Conservation (phyloP, 1,139 yeast genomes). For the Sugiyamaella grinbergsii region DNA sequence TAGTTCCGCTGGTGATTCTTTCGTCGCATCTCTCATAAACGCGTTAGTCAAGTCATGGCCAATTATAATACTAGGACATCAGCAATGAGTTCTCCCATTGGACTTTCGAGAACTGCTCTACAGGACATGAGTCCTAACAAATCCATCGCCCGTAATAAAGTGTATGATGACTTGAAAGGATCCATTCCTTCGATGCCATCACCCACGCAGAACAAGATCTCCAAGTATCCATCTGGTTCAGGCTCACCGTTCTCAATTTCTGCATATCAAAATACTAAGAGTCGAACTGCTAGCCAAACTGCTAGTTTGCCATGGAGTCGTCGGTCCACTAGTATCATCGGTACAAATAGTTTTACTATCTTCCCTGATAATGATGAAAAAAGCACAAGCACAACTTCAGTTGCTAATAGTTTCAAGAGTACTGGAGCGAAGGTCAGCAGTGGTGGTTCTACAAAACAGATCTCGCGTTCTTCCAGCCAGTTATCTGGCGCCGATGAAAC, state of each 20-base stretch:
- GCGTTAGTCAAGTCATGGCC: constrained; percentile 2
- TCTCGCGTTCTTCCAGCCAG: too few species aligned
- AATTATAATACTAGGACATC: neutral
- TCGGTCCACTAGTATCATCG: constrained; percentile 7
- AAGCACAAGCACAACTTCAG: neutral
- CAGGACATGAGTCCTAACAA: constrained; percentile 22
- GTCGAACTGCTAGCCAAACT: neutral
- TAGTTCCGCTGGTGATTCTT: too few species aligned
- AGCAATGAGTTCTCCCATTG: neutral
- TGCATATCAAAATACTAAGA: constrained; percentile 10
- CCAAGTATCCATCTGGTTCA: constrained; percentile 13
- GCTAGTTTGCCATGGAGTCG: constrained; percentile 19
- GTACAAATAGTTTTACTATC: constrained; percentile 8
- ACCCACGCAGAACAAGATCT: constrained; percentile 2
- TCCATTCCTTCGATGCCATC: neutral
- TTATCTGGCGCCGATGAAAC: too few species aligned
- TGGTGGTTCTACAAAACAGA: too few species aligned
- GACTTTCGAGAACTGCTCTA: constrained; percentile 16
- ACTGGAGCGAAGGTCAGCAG: neutral
- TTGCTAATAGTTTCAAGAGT: neutral
- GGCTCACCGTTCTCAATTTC: constrained; percentile 14
- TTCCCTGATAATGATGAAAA: constrained; percentile 10
- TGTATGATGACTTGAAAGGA: constrained; percentile 2
- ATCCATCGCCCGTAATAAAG: neutral
- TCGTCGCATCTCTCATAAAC: neutral